Conservation (phyloP, 345 rosid genomes). For the Syzygium oleosum region DNA sequence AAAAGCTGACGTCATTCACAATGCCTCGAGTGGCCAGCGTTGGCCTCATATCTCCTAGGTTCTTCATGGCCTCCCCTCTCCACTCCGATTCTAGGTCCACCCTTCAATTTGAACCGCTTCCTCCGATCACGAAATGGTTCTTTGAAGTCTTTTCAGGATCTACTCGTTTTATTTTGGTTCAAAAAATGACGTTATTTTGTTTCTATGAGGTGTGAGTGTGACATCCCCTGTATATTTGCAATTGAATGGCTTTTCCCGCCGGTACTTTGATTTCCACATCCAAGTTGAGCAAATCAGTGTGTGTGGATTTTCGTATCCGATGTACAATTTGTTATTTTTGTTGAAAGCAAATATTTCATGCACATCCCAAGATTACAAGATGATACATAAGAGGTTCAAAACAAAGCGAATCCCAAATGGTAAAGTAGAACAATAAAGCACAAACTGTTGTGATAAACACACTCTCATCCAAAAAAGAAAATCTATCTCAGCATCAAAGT, state of each 20-base stretch:
- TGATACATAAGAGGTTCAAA: no score
- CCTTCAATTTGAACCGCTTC: not conserved
- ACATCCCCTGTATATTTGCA: not conserved
- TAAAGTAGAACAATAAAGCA: no score
- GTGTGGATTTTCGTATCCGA: not conserved
- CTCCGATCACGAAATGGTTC: not conserved
- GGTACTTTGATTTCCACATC: not conserved
- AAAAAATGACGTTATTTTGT: not conserved
- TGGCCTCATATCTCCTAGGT: constrained; percentile 57
- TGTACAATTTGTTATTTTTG: no score
- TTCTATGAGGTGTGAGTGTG: not conserved
- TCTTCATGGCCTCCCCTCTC: constrained; percentile 58
- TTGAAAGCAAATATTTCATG: no score
- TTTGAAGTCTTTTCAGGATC: no score
- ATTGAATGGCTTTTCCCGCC: not conserved
- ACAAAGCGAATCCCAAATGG: no score
- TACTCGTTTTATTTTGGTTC: not conserved
- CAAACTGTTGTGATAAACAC: no score
- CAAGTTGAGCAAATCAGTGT: not conserved
- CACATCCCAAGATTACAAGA: no score
- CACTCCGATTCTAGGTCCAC: constrained; percentile 48
- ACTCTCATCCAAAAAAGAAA: no score
- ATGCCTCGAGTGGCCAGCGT: constrained; percentile 26
- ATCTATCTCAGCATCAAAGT: no score
- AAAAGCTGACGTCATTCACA: not conserved